A percentile compares a stretch with the other conserved stretches of the same genome.
Conservation (phyloP, 345 rosid genomes). For the Clarkia xantiana region DNA sequence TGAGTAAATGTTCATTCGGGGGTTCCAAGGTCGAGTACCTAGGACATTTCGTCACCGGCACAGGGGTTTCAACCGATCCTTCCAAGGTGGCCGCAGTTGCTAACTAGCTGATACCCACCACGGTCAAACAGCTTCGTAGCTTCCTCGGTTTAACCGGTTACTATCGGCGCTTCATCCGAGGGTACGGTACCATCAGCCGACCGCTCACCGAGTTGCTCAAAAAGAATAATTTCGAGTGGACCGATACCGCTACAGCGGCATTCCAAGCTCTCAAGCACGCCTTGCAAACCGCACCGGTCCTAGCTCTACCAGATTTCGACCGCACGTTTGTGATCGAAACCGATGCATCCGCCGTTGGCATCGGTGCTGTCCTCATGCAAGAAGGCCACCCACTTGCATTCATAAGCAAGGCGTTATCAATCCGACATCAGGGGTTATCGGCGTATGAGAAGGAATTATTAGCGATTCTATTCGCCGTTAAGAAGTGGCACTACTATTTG, state of each 20-base stretch:
- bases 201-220: background rate
- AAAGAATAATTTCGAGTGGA: background rate
- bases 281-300: background rate
- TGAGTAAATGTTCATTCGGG: too few species aligned
- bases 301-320: background rate
- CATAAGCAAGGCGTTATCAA: background rate
- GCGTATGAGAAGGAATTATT: constrained; percentile 3
- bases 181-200: background rate
- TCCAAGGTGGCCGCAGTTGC: too few species aligned
- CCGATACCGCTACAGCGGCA: background rate
- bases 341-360: background rate
- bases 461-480: background rate
- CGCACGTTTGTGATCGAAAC: background rate
- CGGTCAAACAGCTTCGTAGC: too few species aligned
- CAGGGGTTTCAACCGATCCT: too few species aligned
- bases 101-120: too few species aligned
- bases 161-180: background rate
- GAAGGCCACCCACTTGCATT: background rate
- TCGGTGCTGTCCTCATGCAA: background rate
- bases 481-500: background rate
- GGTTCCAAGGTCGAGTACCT: too few species aligned
- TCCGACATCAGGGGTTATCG: background rate
- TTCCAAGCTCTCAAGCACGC: background rate
- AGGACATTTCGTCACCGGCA: too few species aligned
- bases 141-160: background rate